Conservation (phyloP, 169 alveolate genomes). For the Plasmodium sp. region DNA sequence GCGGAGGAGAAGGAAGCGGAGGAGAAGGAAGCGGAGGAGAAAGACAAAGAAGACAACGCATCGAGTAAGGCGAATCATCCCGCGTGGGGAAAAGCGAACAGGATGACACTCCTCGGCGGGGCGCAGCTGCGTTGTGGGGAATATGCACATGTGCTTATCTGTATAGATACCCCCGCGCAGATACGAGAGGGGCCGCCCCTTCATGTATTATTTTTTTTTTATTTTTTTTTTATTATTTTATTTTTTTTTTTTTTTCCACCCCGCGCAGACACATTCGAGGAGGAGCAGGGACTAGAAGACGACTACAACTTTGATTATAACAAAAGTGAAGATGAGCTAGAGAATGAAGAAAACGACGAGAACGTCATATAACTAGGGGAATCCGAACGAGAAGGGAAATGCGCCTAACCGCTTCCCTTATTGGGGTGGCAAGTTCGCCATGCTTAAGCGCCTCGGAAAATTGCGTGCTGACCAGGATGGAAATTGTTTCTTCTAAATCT, state of each 20-base stretch:
- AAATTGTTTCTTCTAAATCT: slow-evolving; percentile 35
- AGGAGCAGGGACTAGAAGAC: slow-evolving; percentile 44
- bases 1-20: slow-evolving; percentile 15
- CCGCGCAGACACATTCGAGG: slow-evolving; percentile 26
- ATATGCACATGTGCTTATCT: not conserved
- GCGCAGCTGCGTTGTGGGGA: not conserved
- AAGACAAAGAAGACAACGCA: slow-evolving; percentile 23
- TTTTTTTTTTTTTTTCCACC: not conserved
- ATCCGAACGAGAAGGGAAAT: slow-evolving; percentile 12
- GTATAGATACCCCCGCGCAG: not conserved
- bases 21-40: slow-evolving; percentile 22
- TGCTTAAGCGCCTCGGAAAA: slow-evolving; percentile 21
- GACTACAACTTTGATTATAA: slow-evolving; percentile 64
- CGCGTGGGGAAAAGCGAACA: not conserved
- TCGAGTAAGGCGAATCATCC: not conserved
- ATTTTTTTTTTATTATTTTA: not conserved
- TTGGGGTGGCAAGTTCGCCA: not conserved
- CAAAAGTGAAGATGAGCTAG: slow-evolving; percentile 73
- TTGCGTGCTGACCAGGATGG: slow-evolving; percentile 40
- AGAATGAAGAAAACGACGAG: slow-evolving; percentile 67
- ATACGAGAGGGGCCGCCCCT: not conserved
- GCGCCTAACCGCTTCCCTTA: slow-evolving; percentile 13
- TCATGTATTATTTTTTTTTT: not conserved
- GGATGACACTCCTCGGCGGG: not conserved
- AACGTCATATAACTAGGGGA: slow-evolving; percentile 62